These are phyloP conservation scores for Ormosia semicastrata DNA, from an alignment of 306 rosid species.

Conservation along the genomic window DNA sequence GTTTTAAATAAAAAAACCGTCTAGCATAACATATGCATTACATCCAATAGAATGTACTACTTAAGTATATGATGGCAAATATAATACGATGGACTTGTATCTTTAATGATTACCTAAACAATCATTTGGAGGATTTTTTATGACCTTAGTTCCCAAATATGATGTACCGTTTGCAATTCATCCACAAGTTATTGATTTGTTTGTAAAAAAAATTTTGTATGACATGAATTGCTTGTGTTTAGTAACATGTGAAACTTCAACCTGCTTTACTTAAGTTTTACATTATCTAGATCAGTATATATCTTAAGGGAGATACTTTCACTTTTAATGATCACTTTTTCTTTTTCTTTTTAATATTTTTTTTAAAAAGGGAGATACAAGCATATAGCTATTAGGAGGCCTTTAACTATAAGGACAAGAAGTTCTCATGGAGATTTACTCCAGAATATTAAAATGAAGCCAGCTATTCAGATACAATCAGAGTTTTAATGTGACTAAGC, in stretches of 20 bases:
- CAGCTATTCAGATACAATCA: too few relatives aligned
- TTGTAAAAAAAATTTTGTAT: too few relatives aligned
- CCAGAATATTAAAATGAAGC: too few relatives aligned
- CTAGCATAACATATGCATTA: neutral
- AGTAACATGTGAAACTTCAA: neutral
- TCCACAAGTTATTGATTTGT: neutral
- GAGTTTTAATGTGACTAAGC: too few relatives aligned
- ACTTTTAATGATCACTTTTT: neutral
- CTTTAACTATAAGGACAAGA: too few relatives aligned
- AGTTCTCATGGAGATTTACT: too few relatives aligned
- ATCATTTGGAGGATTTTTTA: neutral
- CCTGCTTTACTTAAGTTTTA: neutral
- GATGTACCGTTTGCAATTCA: neutral
- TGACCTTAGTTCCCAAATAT: neutral
- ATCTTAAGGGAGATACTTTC: neutral
- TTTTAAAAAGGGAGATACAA: too few relatives aligned
- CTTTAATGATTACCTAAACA: neutral
- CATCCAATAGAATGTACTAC: neutral
- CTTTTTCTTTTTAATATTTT: neutral
- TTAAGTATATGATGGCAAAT: neutral
- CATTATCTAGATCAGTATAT: neutral
- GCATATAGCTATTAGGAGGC: too few relatives aligned
- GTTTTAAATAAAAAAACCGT: too few relatives aligned
- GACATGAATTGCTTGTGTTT: neutral
- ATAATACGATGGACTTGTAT: neutral